These are phyloP conservation scores for Umbelopsis vinacea DNA, from an alignment of 192 early-diverging fungal genomes.

Conservation along the genomic window DNA sequence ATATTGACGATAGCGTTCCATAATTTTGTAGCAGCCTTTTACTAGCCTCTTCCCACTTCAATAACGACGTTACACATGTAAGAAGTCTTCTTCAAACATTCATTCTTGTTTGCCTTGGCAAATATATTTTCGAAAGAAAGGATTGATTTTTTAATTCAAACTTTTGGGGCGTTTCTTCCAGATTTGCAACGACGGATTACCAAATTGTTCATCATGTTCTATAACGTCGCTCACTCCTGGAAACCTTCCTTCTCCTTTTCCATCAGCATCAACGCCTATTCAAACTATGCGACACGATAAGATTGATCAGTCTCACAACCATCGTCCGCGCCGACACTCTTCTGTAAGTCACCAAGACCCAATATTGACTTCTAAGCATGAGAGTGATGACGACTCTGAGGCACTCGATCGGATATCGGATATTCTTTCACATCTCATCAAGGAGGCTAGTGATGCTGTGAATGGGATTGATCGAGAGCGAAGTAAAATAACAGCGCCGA, in stretches of 20 bases:
- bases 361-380: neutral
- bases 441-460: slow-evolving; percentile 42
- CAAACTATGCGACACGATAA: neutral
- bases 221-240: slow-evolving; percentile 10
- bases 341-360: slow-evolving; percentile 14
- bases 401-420: slow-evolving; percentile 39
- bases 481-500: neutral
- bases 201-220: slow-evolving; percentile 11
- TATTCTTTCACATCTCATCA: slow-evolving; percentile 32
- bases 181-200: neutral
- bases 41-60: neutral
- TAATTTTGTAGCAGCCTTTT: neutral
- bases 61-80: neutral
- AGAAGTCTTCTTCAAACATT: neutral
- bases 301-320: slow-evolving; percentile 13
- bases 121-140: neutral
- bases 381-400: slow-evolving; percentile 26
- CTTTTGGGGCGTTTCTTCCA: neutral
- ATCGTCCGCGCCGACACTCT: slow-evolving; percentile 31
- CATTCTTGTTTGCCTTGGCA: neutral
- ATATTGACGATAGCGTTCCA: neutral
- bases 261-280: slow-evolving; percentile 11
- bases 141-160: neutral
- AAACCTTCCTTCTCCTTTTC: slow-evolving; percentile 21
- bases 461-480: neutral